Evolutionary conservation across 345 rosid genomes (phyloP).

Genomic region (Melaleuca quinquenervia): DNA sequence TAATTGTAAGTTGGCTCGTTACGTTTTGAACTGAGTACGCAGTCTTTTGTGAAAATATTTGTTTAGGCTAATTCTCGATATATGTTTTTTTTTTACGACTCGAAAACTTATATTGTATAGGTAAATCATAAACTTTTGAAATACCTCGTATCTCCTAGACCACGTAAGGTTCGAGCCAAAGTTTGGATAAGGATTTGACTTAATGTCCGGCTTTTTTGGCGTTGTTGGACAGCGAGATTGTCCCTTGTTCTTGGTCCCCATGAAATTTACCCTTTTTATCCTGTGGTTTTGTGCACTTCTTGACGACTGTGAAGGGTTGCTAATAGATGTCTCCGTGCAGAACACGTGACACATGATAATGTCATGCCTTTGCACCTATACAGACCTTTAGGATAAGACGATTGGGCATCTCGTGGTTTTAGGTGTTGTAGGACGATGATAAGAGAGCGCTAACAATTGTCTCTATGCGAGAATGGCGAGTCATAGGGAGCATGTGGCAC

Average conservation of each 20-base stretch:
- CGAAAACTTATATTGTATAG: background rate
- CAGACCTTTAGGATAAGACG: background rate
- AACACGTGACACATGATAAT: background rate
- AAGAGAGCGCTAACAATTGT: background rate
- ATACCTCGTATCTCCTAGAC: too few relatives aligned
- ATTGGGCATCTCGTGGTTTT: background rate
- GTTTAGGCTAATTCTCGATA: background rate
- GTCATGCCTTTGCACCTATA: background rate
- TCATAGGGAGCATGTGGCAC: too few relatives aligned
- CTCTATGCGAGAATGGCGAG: background rate
- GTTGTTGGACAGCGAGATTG: background rate
- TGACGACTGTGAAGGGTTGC: background rate
- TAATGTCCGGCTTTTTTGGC: accelerated
- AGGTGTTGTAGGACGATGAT: background rate
- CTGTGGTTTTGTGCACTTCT: background rate
- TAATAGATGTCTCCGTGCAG: background rate
- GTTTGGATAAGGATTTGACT: accelerated
- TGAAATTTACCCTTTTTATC: background rate
- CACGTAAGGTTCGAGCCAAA: background rate
- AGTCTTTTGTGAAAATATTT: too few relatives aligned
- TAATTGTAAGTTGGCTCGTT: accelerated
- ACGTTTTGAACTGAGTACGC: background rate
- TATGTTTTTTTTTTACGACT: background rate
- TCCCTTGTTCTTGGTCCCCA: background rate
- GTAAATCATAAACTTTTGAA: background rate